phyloP scores from a whole-genome alignment of 2,329 filamentous ascomycete genomes.

The Leptographium radiaticola region DNA sequence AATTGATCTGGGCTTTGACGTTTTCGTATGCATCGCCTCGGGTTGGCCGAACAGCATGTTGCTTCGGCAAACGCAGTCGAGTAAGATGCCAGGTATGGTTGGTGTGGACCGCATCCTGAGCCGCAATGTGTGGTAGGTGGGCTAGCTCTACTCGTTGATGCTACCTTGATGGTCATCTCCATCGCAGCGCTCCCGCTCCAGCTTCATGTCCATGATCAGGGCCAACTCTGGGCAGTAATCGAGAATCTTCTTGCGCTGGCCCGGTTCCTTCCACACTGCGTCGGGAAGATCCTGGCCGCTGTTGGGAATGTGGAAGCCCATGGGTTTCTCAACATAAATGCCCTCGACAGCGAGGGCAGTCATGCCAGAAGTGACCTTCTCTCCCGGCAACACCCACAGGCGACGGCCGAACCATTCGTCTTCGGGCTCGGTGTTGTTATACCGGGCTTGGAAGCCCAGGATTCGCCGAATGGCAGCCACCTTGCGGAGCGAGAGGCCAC shows the following conservation, averaged over 20 bases:
- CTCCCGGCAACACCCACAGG: slow-evolving; percentile 31
- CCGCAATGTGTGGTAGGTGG: no score
- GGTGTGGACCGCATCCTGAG: no score
- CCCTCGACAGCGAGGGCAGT: slow-evolving; percentile 36
- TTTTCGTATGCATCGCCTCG: no score
- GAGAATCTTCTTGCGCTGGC: slow-evolving; percentile 32
- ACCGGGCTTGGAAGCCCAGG: slow-evolving; percentile 34
- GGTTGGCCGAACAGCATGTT: no score
- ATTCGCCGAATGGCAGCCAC: slow-evolving; percentile 36
- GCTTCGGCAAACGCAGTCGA: no score
- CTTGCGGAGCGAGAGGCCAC: slow-evolving; percentile 39
- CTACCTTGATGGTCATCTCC: slow-evolving; percentile 20
- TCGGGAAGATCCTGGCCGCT: slow-evolving; percentile 27
- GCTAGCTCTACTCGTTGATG: slow-evolving; percentile 4
- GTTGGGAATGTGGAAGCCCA: slow-evolving; percentile 40
- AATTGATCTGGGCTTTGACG: not conserved
- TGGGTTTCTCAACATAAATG: slow-evolving; percentile 33
- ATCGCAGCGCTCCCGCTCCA: slow-evolving; percentile 33
- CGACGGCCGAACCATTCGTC: slow-evolving; percentile 42
- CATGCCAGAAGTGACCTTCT: slow-evolving; percentile 29
- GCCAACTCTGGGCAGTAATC: slow-evolving; percentile 43
- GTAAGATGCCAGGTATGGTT: no score
- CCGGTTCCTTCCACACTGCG: slow-evolving; percentile 31
- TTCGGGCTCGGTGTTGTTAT: slow-evolving; percentile 36
- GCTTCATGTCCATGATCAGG: slow-evolving; percentile 43